Evolutionary conservation across 192 early-diverging fungal species (phyloP).

Genomic region (Spinellus fusiger): DNA sequence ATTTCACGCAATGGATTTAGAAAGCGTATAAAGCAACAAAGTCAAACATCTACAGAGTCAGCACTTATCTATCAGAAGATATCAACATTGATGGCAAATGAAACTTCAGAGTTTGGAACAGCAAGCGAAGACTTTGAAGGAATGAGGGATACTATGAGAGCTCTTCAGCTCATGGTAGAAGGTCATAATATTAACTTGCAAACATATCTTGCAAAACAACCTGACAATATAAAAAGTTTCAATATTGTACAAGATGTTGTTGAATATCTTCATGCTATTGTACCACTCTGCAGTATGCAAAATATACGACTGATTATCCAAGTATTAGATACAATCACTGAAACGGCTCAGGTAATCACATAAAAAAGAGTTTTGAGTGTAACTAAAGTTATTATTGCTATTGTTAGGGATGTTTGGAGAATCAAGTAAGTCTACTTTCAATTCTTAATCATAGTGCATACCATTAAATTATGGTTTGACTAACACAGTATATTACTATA

Average conservation of each 20-base stretch:
- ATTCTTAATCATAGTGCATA: not conserved
- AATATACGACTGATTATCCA: constrained; percentile 20
- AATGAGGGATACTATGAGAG: constrained; percentile 20
- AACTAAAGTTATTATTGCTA: not conserved
- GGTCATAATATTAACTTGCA: constrained; percentile 18
- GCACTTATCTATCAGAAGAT: not conserved
- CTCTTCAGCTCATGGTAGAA: constrained; percentile 23
- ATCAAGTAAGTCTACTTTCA: constrained; percentile 12
- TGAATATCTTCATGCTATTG: constrained; percentile 18
- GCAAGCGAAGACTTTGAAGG: constrained; percentile 7
- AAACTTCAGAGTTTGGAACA: constrained; percentile 2
- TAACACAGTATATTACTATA: constrained; percentile 1
- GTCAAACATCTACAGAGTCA: not conserved
- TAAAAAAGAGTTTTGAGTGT: not conserved
- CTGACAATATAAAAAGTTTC: constrained; percentile 24
- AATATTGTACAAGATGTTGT: constrained; percentile 22
- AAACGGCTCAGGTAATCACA: constrained; percentile 15
- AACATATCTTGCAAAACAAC: constrained; percentile 18
- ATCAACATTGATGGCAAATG: constrained; percentile 6
- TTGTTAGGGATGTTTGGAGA: constrained; percentile 14
- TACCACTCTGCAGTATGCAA: constrained; percentile 14
- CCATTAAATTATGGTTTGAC: not conserved
- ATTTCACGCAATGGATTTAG: not conserved
- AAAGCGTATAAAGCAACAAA: not conserved
- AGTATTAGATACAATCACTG: constrained; percentile 20